These are phyloP conservation scores for Exophiala sp. DNA, from an alignment of 2,329 filamentous ascomycete species.

Conservation along the genomic window DNA sequence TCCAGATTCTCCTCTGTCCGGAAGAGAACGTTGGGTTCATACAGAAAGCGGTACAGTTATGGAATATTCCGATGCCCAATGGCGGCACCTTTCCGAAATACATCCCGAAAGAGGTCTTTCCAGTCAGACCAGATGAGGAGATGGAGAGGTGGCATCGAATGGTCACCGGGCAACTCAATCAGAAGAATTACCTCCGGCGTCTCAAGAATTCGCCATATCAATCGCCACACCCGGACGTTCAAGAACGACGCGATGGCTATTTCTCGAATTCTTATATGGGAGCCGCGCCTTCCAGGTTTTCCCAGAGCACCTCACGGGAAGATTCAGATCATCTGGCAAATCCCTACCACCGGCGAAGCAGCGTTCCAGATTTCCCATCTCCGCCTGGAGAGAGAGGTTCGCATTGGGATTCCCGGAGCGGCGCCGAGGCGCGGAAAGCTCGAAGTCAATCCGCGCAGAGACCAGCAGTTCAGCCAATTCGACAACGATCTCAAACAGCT, in stretches of 20 bases:
- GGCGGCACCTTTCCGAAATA: slow-evolving; percentile 56
- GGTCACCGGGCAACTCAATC: slow-evolving; percentile 64
- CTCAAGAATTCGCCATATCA: slow-evolving; percentile 30
- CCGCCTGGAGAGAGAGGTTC: slow-evolving; percentile 20
- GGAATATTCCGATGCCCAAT: slow-evolving; percentile 67
- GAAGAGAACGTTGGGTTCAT: slow-evolving; percentile 82
- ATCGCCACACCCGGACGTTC: slow-evolving; percentile 30
- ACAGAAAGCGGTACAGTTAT: slow-evolving; percentile 71
- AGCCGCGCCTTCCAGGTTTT: slow-evolving; percentile 4
- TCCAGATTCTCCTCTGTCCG: slow-evolving; percentile 80
- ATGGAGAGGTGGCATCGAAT: slow-evolving; percentile 80
- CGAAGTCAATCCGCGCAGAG: slow-evolving; percentile 27
- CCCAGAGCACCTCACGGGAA: slow-evolving; percentile 22
- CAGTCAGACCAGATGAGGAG: slow-evolving; percentile 65
- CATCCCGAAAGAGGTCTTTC: slow-evolving; percentile 65
- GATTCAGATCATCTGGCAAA: slow-evolving; percentile 17
- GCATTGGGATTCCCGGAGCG: slow-evolving; percentile 14
- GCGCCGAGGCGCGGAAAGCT: slow-evolving; percentile 14
- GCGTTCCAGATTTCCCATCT: slow-evolving; percentile 26
- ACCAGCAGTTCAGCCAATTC: slow-evolving; percentile 12
- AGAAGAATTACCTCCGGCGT: slow-evolving; percentile 49
- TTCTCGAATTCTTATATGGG: slow-evolving; percentile 18
- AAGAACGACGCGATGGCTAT: slow-evolving; percentile 25
- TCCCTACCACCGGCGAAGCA: slow-evolving; percentile 22
- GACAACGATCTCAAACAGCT: slow-evolving; percentile 24